These are phyloP conservation scores for Tinospora cordifolia DNA, from an alignment of 164 flowering plant genomes.

Conservation along the genomic window DNA sequence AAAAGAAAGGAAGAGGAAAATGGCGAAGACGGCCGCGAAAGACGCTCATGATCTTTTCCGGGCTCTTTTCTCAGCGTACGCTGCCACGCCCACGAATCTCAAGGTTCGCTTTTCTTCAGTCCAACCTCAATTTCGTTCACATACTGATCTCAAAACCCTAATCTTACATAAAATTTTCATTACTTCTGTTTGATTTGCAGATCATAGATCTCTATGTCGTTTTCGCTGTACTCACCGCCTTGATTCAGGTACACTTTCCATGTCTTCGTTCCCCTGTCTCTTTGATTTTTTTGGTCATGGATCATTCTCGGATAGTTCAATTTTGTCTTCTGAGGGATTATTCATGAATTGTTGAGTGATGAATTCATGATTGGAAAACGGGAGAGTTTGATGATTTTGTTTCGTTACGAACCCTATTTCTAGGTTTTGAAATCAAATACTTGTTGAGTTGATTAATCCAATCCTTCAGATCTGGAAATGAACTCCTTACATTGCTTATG, in stretches of 20 bases:
- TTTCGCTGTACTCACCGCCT: constrained; percentile 65
- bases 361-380: no score
- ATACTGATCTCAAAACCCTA: constrained; percentile 1
- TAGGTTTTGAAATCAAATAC: no score
- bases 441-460: no score
- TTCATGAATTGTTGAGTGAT: no score
- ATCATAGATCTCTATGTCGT: constrained; percentile 78
- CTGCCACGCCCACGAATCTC: constrained; percentile 68
- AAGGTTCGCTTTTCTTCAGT: constrained; percentile 38
- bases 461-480: no score
- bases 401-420: no score
- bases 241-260: constrained; percentile 53
- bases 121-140: neutral
- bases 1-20: constrained; percentile 4
- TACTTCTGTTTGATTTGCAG: constrained; percentile 28
- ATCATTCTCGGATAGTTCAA: no score
- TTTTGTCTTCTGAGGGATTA: no score
- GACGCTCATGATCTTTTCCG: constrained; percentile 60
- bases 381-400: no score
- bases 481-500: no score
- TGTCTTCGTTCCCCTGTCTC: neutral
- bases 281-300: neutral
- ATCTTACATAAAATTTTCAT: neutral
- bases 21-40: constrained; percentile 48
- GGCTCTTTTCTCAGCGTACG: constrained; percentile 64